Evolutionary conservation across 306 rosid genomes (phyloP).

Genomic region (Calophaca sinica): DNA sequence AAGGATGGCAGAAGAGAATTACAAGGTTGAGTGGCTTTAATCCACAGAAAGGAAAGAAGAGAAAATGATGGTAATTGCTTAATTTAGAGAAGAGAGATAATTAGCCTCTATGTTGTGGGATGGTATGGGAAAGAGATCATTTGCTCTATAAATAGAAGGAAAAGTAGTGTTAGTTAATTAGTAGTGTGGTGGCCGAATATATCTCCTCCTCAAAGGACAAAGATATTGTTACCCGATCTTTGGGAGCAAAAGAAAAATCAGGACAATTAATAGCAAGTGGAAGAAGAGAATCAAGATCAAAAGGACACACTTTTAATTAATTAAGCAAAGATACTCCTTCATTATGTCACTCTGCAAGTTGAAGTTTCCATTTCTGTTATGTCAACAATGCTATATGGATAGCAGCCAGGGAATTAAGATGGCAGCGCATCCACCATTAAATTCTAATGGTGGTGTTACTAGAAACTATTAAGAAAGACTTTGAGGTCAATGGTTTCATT

Average conservation of each 20-base stretch:
- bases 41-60: constrained; percentile 23
- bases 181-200: constrained; percentile 61
- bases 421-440: background rate
- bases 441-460: background rate
- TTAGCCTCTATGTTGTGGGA: constrained; percentile 47
- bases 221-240: constrained; percentile 51
- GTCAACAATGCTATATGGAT: background rate
- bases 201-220: constrained; percentile 58
- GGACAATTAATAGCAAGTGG: constrained; percentile 52
- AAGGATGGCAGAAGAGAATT: too few species aligned
- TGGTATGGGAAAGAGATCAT: constrained; percentile 51
- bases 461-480: too few species aligned
- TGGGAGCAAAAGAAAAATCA: constrained; percentile 46
- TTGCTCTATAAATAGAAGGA: constrained; percentile 61
- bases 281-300: constrained; percentile 59
- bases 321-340: constrained; percentile 53
- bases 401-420: background rate
- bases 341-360: constrained; percentile 36
- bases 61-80: constrained; percentile 24
- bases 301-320: constrained; percentile 34
- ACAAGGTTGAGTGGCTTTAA: background rate
- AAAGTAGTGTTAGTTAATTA: constrained; percentile 32
- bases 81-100: constrained; percentile 30
- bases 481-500: too few species aligned
- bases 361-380: constrained; percentile 26